Base-by-base conservation (phyloP, 2,329 filamentous ascomycete species). In the Pyrenochaeta sp. region DNA sequence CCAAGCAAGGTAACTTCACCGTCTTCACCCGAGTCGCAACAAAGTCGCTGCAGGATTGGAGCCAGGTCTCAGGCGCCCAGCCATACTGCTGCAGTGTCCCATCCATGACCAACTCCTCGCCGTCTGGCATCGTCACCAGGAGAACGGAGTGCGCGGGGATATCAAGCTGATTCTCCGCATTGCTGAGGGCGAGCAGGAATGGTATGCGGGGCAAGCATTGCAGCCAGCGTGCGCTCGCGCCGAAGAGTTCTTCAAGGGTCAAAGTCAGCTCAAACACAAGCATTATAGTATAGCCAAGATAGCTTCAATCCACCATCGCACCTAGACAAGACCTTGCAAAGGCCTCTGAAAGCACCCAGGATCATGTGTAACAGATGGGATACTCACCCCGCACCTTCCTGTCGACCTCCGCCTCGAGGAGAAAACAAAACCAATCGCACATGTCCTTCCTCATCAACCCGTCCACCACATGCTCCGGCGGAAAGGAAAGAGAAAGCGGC, bases 51-150 rank as follows among this genome's bases (percentile, higher is more conserved):
- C 22, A 43, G 5, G 45, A 12, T 10, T 51, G 30, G 32, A 58
- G 53, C 59, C 57, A 59, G 34, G 53, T 52, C 10, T 39, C 52
- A 9, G 34, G 22, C 9, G 43, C 24, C 59, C 54, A 61, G 9
- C 50, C 47, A 43, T 55, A 62, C 13, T 63, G 58, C 28, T 57
- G 15, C 28, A 48, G 37, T 5, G 52, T 61, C 3, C 58, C 54
- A 37, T 58, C 62, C 45, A 65, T 50, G 12, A 63, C 27, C 25
- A 45, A 19, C 4, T 25, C 15, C 13, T 22, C 30, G 30, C 49
- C 57, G 32, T 52, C 28, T 2, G 8, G 25, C 7, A 24, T 48
- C 10, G 46, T 47, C 4, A 58, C 36, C 5, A 45, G 10, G 2
- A 63, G 30, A 7, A 59, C 50, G 13, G 59, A 61, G 42, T 61